Evolutionary conservation across 148 eudicot genomes (phyloP), one percentile per base, ranked within the genome.

Genomic region (Drosera capensis): DNA sequence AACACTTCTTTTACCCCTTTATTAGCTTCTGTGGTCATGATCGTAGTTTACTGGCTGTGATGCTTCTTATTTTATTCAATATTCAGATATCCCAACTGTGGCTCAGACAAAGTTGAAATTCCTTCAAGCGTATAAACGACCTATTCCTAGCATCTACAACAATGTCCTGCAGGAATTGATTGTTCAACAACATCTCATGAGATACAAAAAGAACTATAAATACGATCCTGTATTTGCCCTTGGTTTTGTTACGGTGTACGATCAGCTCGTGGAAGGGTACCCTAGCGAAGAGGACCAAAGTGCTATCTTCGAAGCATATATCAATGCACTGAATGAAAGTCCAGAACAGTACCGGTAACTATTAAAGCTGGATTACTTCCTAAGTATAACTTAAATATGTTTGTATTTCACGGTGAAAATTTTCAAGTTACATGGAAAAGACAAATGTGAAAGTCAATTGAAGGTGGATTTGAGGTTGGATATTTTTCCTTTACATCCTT

Each of bases 211-310:
- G 65, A 66, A 85, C 2, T 76, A 73, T 53, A 65, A 62, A 14
- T 90, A 90, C 47, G 95, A 90, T 67, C 78, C 99, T 23, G 85
- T 90, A 23, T 90, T 84, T 66, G 99, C 99, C 21, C 95, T 90
- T 45, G 99, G 99, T 42, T 90, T 84, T 70, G 95, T 90, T 45
- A 90, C 99, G 7, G 82, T 90, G 25, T 90, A 78, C 62, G 99
- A 90, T 71, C 95, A 78, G 62, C 80, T 90, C 38, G 84, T 90
- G 99, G 99, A 90, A 9, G 99, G 93, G 3, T 90, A 90, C 64
- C 99, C 87, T 3, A 78, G 78, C 60, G 82, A 80, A 56, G 88
- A 73, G 56, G 99, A 90, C 57, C 77, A 75, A 29, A 74, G 65
- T 28, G 74, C 80, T 12, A 90, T 90, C 55, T 90, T 90, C 45